These are phyloP conservation scores for Cyberlindnera nakhonratchasimensis DNA, from an alignment of 805 yeast genomes.

Conservation along the genomic window DNA sequence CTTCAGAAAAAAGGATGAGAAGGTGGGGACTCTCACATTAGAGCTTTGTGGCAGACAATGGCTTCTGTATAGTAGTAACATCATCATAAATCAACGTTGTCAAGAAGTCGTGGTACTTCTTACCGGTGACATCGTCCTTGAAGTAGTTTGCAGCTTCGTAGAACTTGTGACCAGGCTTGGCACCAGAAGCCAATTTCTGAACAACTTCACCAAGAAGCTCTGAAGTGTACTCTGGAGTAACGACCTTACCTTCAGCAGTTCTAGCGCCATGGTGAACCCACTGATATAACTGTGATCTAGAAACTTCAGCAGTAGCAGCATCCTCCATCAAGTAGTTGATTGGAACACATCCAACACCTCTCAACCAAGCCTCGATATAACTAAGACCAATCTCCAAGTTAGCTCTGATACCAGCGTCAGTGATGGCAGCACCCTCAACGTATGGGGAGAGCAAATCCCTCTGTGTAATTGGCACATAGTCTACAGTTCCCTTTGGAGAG, in stretches of 20 bases:
- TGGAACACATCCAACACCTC: slow-evolving; percentile 83
- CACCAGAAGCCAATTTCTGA: slow-evolving; percentile 43
- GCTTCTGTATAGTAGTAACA: slow-evolving; percentile 45
- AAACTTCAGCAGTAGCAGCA: slow-evolving; percentile 87
- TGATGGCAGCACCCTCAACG: slow-evolving; percentile 59
- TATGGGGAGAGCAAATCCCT: slow-evolving; percentile 42
- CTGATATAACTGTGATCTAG: slow-evolving; percentile 77
- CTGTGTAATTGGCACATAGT: slow-evolving; percentile 37
- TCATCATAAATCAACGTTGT: slow-evolving; percentile 76
- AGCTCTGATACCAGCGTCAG: slow-evolving; percentile 65
- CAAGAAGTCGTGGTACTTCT: slow-evolving; percentile 71
- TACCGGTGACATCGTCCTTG: slow-evolving; percentile 69
- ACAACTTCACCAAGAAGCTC: slow-evolving; percentile 60
- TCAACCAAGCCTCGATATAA: slow-evolving; percentile 83
- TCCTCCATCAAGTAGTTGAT: slow-evolving; percentile 85
- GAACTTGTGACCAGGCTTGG: slow-evolving; percentile 63
- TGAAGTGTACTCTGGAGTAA: slow-evolving; percentile 58
- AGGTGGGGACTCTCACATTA: slow-evolving; percentile 3
- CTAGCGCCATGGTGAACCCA: slow-evolving; percentile 74
- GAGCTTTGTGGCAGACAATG: slow-evolving; percentile 20
- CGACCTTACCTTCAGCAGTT: slow-evolving; percentile 52
- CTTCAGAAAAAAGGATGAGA: not conserved
- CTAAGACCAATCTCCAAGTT: slow-evolving; percentile 73
- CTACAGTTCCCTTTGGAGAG: slow-evolving; percentile 30
- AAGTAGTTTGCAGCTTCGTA: slow-evolving; percentile 66